phyloP scores from a whole-genome alignment of 805 yeast genomes.

The Kurtzmaniella cleridarum region DNA sequence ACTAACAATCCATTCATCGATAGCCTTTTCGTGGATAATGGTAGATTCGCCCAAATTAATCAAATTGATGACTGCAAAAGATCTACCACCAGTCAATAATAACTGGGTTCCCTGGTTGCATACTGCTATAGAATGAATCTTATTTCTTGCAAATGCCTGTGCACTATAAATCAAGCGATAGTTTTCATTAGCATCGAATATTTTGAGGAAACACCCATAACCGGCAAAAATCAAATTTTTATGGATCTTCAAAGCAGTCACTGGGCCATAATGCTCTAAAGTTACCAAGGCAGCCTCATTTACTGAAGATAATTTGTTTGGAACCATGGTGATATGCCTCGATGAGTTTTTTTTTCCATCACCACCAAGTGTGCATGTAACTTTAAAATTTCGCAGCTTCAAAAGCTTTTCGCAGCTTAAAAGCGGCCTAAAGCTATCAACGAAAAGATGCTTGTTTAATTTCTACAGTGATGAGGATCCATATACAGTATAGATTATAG shows the following conservation, averaged over 20 bases:
- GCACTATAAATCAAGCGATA: slow-evolving; percentile 32
- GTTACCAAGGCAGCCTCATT: slow-evolving; percentile 14
- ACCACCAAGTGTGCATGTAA: not conserved
- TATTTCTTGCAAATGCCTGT: slow-evolving; percentile 61
- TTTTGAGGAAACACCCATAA: slow-evolving; percentile 61
- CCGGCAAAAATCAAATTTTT: slow-evolving; percentile 47
- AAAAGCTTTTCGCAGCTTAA: too few species aligned
- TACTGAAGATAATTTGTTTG: slow-evolving; percentile 11
- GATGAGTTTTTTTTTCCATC: not conserved
- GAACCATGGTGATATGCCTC: not conserved
- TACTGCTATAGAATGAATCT: slow-evolving; percentile 71
- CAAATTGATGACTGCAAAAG: slow-evolving; percentile 43
- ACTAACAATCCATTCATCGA: slow-evolving; percentile 78
- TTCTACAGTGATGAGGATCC: too few species aligned
- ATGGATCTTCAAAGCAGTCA: slow-evolving; percentile 53
- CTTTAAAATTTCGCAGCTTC: too few species aligned
- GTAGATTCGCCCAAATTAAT: slow-evolving; percentile 3
- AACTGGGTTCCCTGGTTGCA: slow-evolving; percentile 23
- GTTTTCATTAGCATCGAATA: slow-evolving; percentile 28
- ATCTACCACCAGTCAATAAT: slow-evolving; percentile 65
- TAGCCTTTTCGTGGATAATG: slow-evolving; percentile 38
- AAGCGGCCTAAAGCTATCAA: too few species aligned
- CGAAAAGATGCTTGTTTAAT: too few species aligned
- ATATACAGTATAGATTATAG: too few species aligned
- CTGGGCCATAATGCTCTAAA: slow-evolving; percentile 56